These are phyloP conservation scores for Pyrus bretschneideri DNA, from an alignment of 306 rosid species.

Conservation along the genomic window DNA sequence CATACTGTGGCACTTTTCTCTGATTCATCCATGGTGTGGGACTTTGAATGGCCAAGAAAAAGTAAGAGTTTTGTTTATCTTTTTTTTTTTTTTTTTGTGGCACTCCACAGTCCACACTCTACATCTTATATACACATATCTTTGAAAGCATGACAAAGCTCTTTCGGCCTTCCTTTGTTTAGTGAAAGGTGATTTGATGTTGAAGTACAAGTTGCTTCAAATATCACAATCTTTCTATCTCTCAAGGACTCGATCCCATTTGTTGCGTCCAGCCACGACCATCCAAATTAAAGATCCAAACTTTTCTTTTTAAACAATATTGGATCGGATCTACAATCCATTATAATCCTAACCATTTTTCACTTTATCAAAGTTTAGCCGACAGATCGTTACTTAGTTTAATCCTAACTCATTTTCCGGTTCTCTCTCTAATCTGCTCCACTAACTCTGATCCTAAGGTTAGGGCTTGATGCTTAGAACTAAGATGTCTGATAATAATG, in stretches of 20 bases:
- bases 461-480: neutral
- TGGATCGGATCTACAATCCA: neutral
- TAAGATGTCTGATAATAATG: neutral
- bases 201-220: neutral
- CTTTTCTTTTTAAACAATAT: neutral
- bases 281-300: conserved; percentile 3
- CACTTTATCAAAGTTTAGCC: neutral
- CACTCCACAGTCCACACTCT: neutral
- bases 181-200: neutral
- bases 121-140: neutral
- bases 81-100: neutral
- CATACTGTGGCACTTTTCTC: neutral
- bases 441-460: neutral
- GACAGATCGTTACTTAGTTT: too few relatives aligned
- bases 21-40: neutral
- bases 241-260: neutral
- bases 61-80: neutral
- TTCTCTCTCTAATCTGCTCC: neutral
- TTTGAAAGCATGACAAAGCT: neutral
- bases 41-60: conserved; percentile 27
- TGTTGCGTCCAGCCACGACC: conserved; percentile 24
- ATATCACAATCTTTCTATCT: conserved; percentile 7
- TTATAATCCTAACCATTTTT: neutral
- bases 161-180: conserved; percentile 1
- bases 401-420: too few relatives aligned